Percentiles rank a stretch among this genome's conserved stretches.
Evolutionary conservation across 2,329 filamentous ascomycete species (phyloP).

Genomic region (Leptosphaerulina australis): DNA sequence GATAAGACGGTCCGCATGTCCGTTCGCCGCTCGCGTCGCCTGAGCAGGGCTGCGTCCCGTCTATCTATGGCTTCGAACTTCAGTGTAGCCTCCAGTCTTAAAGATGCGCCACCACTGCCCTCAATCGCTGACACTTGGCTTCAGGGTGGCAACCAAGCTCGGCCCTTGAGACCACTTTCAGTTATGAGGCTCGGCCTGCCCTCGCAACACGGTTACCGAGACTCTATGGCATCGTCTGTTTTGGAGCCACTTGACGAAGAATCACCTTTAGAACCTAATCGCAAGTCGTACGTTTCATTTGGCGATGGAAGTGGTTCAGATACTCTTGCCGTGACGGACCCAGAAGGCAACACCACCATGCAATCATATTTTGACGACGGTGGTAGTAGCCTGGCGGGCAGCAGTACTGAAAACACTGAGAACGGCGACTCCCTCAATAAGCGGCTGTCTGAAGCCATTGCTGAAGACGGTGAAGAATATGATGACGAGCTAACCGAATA

Average conservation of each 20-base stretch:
- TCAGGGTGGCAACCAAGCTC: conserved; percentile 56
- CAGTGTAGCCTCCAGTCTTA: conserved; percentile 89
- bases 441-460: conserved; percentile 79
- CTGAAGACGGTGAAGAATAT: conserved; percentile 87
- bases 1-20: conserved; percentile 94
- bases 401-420: conserved; percentile 64
- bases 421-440: conserved; percentile 76
- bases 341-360: conserved; percentile 70
- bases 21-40: conserved; percentile 83
- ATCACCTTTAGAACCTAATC: conserved; percentile 81
- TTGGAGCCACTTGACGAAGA: conserved; percentile 92
- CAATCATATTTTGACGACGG: conserved; percentile 87
- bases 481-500: conserved; percentile 91
- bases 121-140: conserved; percentile 96
- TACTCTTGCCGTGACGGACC: conserved; percentile 74
- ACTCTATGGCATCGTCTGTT: conserved; percentile 87
- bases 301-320: conserved; percentile 73
- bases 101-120: conserved; percentile 91
- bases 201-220: conserved; percentile 71
- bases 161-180: conserved; percentile 63
- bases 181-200: conserved; percentile 64
- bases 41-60: conserved; percentile 91
- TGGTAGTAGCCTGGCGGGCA: conserved; percentile 73
- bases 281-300: conserved; percentile 95
- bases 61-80: conserved; percentile 92